Evolutionary conservation across 2,329 filamentous ascomycete species (phyloP), one percentile per base, ranked within the genome.

Genomic region (Polychaeton citri): DNA sequence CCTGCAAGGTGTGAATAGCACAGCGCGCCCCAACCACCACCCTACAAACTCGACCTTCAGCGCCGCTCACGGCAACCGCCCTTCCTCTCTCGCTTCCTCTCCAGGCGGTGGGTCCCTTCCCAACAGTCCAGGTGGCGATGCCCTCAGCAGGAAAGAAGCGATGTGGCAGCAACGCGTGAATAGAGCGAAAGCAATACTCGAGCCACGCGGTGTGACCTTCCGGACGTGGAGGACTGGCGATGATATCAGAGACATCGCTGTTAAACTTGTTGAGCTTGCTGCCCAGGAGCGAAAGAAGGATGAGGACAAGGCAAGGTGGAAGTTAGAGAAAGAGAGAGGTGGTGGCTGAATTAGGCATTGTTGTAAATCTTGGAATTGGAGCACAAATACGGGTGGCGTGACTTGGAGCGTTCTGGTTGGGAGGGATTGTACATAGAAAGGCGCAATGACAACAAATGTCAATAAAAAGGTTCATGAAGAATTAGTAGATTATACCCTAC

Each of bases 181-280:
- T 30, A 63, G 72, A 31, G 81, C 82, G 3, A 74, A 80, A 43
- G 63, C 65, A 30, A 62, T 74, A 19, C 64, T 88, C 7, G 71
- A 73, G n/a, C 61, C 65, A 4, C 63, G 76, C 26, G 79, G 79
- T 3, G 79, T 90, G 1, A 62, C 69, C 44, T 53, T 90, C 21
- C 74, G 81, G 43, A 83, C 72, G 15, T 90, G 83, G 83, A 68
- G 79, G 30, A 71, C 69, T 8, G 83, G 83, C 0, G 64, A 68
- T 19, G 83, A 90, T 60, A 79, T 83, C 6, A 65, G 74, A 38
- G 64, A 65, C 1, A 78, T 82, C 55, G 76, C 79, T 2, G 65
- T 76, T 36, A 71, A 66, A 10, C 68, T 86, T 39, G 72, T 85
- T 3, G 68, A 69, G 54, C 63, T 68, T 41, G 69, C 68, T 19